Evolutionary conservation across 495 filamentous ascomycete species (phyloP).

Genomic region (Talaromyces liani): DNA sequence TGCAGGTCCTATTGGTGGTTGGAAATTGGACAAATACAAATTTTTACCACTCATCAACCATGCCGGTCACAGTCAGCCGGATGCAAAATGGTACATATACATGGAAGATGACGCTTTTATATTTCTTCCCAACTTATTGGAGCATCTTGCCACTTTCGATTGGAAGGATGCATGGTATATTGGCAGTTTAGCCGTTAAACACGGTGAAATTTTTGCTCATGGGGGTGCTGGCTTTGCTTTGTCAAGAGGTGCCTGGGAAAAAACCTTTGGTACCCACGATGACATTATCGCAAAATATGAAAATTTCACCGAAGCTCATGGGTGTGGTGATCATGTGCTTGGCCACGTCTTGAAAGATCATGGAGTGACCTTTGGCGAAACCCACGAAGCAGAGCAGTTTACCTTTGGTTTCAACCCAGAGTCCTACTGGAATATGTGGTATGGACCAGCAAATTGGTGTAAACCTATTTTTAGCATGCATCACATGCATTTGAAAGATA

Average conservation of each 20-base stretch:
- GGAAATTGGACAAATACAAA: constrained; percentile 43
- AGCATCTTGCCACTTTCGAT: constrained; percentile 39
- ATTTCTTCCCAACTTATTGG: constrained; percentile 47
- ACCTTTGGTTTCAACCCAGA: constrained; percentile 15
- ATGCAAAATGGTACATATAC: constrained; percentile 54
- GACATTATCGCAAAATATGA: constrained; percentile 26
- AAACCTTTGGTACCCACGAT: constrained; percentile 25
- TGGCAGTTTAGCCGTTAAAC: constrained; percentile 40
- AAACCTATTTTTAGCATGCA: constrained; percentile 44
- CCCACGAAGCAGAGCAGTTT: constrained; percentile 33
- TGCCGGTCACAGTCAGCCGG: constrained; percentile 29
- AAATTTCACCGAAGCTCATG: constrained; percentile 28
- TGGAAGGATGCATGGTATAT: constrained; percentile 40
- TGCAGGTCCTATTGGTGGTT: not conserved
- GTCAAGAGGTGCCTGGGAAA: constrained; percentile 41
- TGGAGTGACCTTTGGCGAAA: constrained; percentile 36
- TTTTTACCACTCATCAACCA: constrained; percentile 37
- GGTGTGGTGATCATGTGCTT: constrained; percentile 44
- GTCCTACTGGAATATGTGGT: constrained; percentile 7
- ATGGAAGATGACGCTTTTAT: constrained; percentile 57
- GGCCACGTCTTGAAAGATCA: constrained; percentile 38
- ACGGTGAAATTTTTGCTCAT: constrained; percentile 14
- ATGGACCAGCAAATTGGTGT: constrained; percentile 32
- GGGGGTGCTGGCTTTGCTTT: constrained; percentile 51
- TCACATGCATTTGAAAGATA: constrained; percentile 26